These are phyloP conservation scores for Pichia eremophila DNA, from an alignment of 805 yeast genomes.

Conservation along the genomic window DNA sequence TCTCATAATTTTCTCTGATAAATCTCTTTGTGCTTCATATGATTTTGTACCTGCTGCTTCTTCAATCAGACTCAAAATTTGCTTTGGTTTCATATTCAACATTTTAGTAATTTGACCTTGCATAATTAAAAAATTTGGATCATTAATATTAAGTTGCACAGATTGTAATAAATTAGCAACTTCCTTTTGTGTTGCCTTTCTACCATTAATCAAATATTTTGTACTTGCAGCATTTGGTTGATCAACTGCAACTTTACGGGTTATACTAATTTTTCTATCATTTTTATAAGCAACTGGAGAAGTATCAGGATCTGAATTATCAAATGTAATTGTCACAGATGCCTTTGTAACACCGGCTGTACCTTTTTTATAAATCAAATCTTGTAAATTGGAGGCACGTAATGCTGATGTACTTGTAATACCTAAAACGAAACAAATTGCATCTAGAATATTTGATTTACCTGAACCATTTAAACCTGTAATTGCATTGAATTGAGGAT, in stretches of 20 bases:
- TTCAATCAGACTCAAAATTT: conserved; percentile 82
- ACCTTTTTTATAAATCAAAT: conserved; percentile 90
- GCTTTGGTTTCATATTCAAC: conserved; percentile 89
- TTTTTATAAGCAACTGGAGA: conserved; percentile 86
- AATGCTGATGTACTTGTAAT: conserved; percentile 92
- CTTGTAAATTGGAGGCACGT: conserved; percentile 87
- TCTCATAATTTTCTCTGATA: conserved; percentile 84
- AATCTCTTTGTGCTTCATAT: conserved; percentile 87
- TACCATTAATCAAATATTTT: conserved; percentile 90
- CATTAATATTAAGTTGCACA: conserved; percentile 90
- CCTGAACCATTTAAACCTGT: conserved; percentile 98
- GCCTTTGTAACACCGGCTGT: conserved; percentile 98
- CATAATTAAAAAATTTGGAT: conserved; percentile 96
- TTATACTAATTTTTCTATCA: conserved; percentile 71
- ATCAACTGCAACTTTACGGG: conserved; percentile 83
- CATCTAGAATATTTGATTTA: conserved; percentile 90
- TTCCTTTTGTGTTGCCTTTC: conserved; percentile 89
- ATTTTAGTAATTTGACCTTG: conserved; percentile 98
- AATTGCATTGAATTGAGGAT: conserved; percentile 91
- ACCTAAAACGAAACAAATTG: conserved; percentile 97
- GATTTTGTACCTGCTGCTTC: conserved; percentile 98
- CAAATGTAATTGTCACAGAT: conserved; percentile 91
- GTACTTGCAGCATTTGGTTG: conserved; percentile 35
- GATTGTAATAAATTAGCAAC: conserved; percentile 86
- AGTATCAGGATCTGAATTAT: conserved; percentile 63